Percentiles rank a stretch among this genome's conserved stretches.
These are phyloP conservation scores for Pontederia crassipes DNA, from an alignment of 176 grass and related monocot genomes.

Conservation along the genomic window DNA sequence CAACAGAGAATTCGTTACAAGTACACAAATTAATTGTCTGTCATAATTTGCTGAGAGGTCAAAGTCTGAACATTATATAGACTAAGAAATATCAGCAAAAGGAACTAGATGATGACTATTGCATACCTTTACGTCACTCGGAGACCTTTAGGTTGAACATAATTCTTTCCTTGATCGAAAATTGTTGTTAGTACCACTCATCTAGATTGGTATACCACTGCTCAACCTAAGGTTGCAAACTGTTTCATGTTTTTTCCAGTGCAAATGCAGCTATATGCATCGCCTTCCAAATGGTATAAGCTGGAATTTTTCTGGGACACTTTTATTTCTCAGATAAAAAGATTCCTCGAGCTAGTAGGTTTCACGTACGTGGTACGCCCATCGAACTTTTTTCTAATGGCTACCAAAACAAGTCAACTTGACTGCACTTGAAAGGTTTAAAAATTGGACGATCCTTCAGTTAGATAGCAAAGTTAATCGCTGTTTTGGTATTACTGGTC, in stretches of 20 bases:
- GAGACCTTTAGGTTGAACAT: conserved; percentile 84
- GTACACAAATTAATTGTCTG: too few relatives aligned
- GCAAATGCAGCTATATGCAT: conserved; percentile 80
- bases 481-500: too few relatives aligned
- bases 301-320: conserved; percentile 79
- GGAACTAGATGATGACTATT: not conserved
- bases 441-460: too few relatives aligned
- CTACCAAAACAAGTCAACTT: too few relatives aligned
- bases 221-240: conserved; percentile 45
- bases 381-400: too few relatives aligned
- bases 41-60: too few relatives aligned
- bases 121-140: conserved; percentile 68
- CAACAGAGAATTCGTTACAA: not conserved
- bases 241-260: conserved; percentile 95
- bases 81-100: too few relatives aligned
- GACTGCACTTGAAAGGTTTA: too few relatives aligned
- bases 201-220: conserved; percentile 53
- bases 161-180: conserved; percentile 82
- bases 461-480: too few relatives aligned
- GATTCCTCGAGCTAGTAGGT: conserved; percentile 26
- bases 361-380: too few relatives aligned
- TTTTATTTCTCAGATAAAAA: conserved; percentile 60
- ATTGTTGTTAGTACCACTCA: conserved; percentile 57
- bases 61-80: too few relatives aligned
- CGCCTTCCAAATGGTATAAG: conserved; percentile 81